Percentiles rank a stretch among this genome's conserved stretches.
Evolutionary conservation across 768 basidiomycete genomes (phyloP).

Genomic region (Leucocoprinus leucothites): DNA sequence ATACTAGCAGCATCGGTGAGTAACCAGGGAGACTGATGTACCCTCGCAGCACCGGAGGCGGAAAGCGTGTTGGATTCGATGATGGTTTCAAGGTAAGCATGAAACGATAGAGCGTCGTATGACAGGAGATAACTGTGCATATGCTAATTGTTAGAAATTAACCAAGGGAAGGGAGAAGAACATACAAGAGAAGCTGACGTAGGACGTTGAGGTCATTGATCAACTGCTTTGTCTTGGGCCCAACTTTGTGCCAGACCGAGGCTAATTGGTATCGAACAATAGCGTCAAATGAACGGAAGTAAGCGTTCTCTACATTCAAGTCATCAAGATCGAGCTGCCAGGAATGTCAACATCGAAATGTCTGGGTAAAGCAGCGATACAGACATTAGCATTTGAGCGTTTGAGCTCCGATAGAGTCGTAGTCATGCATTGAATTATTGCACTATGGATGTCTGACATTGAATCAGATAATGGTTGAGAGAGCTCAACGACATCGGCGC

Average conservation of each 20-base stretch:
- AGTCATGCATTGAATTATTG: constrained; percentile 92
- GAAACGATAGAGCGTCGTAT: constrained; percentile 89
- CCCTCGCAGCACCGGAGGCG: constrained; percentile 47
- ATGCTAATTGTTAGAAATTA: neutral
- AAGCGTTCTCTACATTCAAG: constrained; percentile 87
- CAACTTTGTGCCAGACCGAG: constrained; percentile 96
- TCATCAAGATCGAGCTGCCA: constrained; percentile 91
- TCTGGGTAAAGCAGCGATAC: constrained; percentile 19
- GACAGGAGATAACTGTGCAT: constrained; percentile 73
- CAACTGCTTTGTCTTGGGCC: constrained; percentile 86
- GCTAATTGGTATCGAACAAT: constrained; percentile 88
- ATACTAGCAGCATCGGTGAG: constrained; percentile 88
- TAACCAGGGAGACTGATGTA: constrained; percentile 85
- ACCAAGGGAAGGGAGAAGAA: constrained; percentile 2
- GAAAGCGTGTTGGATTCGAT: constrained; percentile 53
- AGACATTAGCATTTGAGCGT: constrained; percentile 68
- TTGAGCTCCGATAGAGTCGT: constrained; percentile 87
- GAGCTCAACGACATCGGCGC: constrained; percentile 90
- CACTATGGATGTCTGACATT: constrained; percentile 92
- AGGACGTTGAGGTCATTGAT: constrained; percentile 86
- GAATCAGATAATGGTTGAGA: constrained; percentile 79
- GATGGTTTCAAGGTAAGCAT: constrained; percentile 88
- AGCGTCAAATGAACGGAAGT: constrained; percentile 89
- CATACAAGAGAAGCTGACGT: constrained; percentile 77
- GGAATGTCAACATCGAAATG: neutral